These are phyloP conservation scores for Vigna reflexopilosa DNA, from an alignment of 306 rosid species.

Conservation along the genomic window DNA sequence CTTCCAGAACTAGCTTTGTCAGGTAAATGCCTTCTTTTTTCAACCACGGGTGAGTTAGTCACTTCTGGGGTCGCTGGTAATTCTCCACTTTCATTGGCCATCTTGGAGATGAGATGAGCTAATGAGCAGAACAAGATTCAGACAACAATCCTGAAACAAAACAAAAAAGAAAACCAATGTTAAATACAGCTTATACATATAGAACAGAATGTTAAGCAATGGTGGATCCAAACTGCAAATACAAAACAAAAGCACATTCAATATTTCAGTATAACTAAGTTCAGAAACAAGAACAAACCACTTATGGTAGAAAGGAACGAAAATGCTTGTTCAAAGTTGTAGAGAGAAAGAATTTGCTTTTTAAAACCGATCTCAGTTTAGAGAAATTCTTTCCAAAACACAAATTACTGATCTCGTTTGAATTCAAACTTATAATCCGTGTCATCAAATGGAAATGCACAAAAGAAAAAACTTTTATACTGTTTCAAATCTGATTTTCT, in stretches of 20 bases:
- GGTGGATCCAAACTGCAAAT: neutral
- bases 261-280: slow-evolving; percentile 15
- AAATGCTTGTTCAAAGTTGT: neutral
- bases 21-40: slow-evolving; percentile 59
- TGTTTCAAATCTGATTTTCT: slow-evolving; percentile 31
- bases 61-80: slow-evolving; percentile 42
- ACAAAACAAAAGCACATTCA: neutral
- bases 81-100: slow-evolving; percentile 64
- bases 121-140: slow-evolving; percentile 25
- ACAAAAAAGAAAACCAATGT: slow-evolving; percentile 27
- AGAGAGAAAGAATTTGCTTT: neutral
- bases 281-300: slow-evolving; percentile 13
- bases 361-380: slow-evolving; percentile 1
- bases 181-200: slow-evolving; percentile 14
- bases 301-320: slow-evolving; percentile 7
- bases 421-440: neutral
- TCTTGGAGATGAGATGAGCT: slow-evolving; percentile 40
- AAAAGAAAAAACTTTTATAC: neutral
- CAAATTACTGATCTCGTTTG: neutral
- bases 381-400: neutral
- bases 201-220: neutral
- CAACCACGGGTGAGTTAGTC: slow-evolving; percentile 41
- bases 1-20: slow-evolving; percentile 55
- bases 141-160: slow-evolving; percentile 59
- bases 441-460: neutral